Evolutionary conservation across 1,139 yeast species (phyloP), one percentile per base, ranked within the genome.

Genomic region (Geotrichum restrictum): DNA sequence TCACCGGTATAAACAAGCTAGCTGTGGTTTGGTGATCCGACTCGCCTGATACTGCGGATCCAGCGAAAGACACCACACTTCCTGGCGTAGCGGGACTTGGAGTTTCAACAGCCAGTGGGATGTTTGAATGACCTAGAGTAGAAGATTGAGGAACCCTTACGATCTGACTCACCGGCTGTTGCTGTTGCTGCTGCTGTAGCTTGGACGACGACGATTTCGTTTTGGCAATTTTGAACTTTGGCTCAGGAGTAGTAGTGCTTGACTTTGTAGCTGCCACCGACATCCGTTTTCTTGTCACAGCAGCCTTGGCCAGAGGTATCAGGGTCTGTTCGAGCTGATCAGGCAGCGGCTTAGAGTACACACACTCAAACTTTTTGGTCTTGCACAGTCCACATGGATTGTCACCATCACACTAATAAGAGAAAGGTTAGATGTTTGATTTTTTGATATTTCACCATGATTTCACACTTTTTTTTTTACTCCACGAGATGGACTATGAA

Each of bases 301-400:
- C 45, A 49, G 45, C 37, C 52, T 46, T 57, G 55, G 49, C 39
- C 13, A 50, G 44, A 10, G 53, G 56, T 33, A 49, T 56, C 36
- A 34, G 31, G n/a, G 38, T 56, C 49, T 34, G 55, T 41, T 33
- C 56, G 37, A 36, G 54, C 45, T 29, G 50, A 44, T 24, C 57
- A 13, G 42, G 51, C 43, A 22, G 53, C 21, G 49, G 59, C 34
- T 48, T 47, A 13, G 59, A 55, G 38, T 56, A 53, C 49, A 58
- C 59, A 45, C 61, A 58, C 31, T 39, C 49, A 38, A 57, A 52
- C 38, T 49, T 49, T 45, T 58, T 57, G 34, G 56, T 54, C 48
- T 49, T 47, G 43, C 64, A 62, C 39, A 62, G 54, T 16, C 56
- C 54, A 51, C 64, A 62, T 3, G 64, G 64, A 37, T 59, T 60